Evolutionary conservation across 2,329 filamentous ascomycete species (phyloP), one percentile per base, ranked within the genome.

Genomic region (Colletotrichum sublineola): DNA sequence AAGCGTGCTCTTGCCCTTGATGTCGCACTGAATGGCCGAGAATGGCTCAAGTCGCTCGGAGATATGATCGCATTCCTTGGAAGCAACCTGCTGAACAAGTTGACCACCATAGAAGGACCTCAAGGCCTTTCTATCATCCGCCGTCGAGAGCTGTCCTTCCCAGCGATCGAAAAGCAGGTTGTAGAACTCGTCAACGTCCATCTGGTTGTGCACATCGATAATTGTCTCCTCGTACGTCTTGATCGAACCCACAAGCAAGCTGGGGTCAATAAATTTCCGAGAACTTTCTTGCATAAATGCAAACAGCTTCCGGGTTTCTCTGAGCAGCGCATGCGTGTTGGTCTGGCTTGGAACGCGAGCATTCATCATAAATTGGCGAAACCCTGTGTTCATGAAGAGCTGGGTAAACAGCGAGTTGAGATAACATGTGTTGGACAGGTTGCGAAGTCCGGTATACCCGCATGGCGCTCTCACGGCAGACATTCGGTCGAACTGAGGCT

Each of bases 121-220:
- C 75, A 99, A 92, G 31, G 82, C 84, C 74, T 89, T 91, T 81
- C 94, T 97, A 44, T 90, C 89, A n/a, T 90, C 87, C 2, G 86
- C 82, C 12, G 88, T 87, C 24, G 88, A 81, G 75, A 98, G 90
- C 77, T 97, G 94, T 11, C 90, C 89, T 79, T 99, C 97, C 89
- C 95, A 95, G 36, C 95, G 90, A 80, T 97, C 95, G 77, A 98
- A 96, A 0, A 99, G 87, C 5, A 97, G 87, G 77, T 96, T 97
- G 84, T 97, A 98, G 80, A 98, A 99, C 80, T 98, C 95, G 76
- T 98, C 96, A 6, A 98, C 96, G 79, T 99, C 96, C 94, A 99
- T 98, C 81, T 99, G 96, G 71, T 93, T 90, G 68, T 92, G 90
- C 36, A 97, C 92, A 80, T 98, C 95, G 74, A 99, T 97, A 20